Base-by-base conservation (phyloP, 192 early-diverging fungal genomes). In the Dimargaris xerosporica region DNA sequence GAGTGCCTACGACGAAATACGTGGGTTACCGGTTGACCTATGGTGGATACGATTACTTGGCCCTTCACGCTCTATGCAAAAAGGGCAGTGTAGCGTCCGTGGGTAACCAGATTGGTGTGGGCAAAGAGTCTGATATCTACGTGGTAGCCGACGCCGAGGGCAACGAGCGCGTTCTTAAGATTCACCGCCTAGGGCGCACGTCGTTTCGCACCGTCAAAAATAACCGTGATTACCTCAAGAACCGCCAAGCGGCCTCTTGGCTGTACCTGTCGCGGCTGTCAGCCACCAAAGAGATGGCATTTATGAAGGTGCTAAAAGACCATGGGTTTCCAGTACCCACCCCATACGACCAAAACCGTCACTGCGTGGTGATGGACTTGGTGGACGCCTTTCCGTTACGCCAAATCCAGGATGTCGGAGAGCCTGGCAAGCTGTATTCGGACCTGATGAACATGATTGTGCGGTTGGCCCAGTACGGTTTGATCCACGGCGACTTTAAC, bases 91-190 rank as follows among this genome's bases (percentile, higher is more conserved):
- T 99, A 17, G 83, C 82, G 62, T 97, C 94, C 28, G 94, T 99
- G 5, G 97, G 97, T 21, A 96, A 98, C 76, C 94, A 97, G 76
- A 98, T 99, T 68, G 97, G 97, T 70, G 93, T 99, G 9, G 97
- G 97, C 50, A 99, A 99, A 72, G 97, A 99, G 73, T 96, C 95
- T n/a, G 96, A 99, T 69, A 93, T 99, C 72, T 94, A 93, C 71
- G 83, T 98, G 69, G 93, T 96, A 19, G 92, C 91, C 1, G 87
- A 94, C 68, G 93, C 91, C 46, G 86, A 96, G 41, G 90, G 88
- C 45, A 73, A 82, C 53, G 88, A 98, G 69, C 80, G 81, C 42
- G 93, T 97, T n/a, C 77, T 99, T 34, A 99, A 99, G 76, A 75
- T 99, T 47, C 96, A 99, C 72, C 87, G 94, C 51, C 75, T 99